Base-by-base conservation (phyloP, 306 rosid genomes). In the Lathyrus tuberosus region DNA sequence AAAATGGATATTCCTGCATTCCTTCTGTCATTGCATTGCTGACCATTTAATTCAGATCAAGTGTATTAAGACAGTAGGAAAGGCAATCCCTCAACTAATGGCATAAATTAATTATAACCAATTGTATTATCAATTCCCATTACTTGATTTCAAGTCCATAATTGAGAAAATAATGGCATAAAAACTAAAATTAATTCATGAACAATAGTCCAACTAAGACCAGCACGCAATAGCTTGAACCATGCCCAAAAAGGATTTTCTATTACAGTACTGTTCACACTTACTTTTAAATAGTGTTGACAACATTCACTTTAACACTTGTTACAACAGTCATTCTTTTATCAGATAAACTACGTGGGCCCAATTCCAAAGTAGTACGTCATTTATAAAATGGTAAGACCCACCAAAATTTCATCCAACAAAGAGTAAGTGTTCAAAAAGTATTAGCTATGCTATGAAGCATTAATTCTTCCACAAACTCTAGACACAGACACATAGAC, bases 51-150 rank as follows among this genome's bases (percentile, higher is more conserved):
- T 47, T 15, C 52, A 47, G 52, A 15, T 46, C 52, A 15, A 46
- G 8, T 46, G 20, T 46, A n/a, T 1, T n/a, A 46, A 46, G 17
- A 46, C 51, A 46, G 51, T 46, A 46, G 18, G 17, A 70, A 38
- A 14, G 62, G 11, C 10, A 47, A 47, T 35, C 67, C 42, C 31
- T 54, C 20, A 28, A 41, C 15, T 48, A 22, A 41, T 5, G 20
- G 37, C 58, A 15, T 70, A 63, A 54, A 26, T 22, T 56, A 33
- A 6, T 47, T 15, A 49, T 60, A 62, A 52, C 57, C 5, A 49
- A 16, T 49, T 26, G 6, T 24, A 13, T 42, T 43, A 49, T 17
- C 13, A 17, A 17, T 17, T 49, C 28, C 10, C 12, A 44, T 47
- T 35, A 61, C 49, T 13, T 14, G 62, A 15, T 15, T 40, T 8